Evolutionary conservation across 495 filamentous ascomycete genomes (phyloP).

Genomic region (Aspergillus indologenus): DNA sequence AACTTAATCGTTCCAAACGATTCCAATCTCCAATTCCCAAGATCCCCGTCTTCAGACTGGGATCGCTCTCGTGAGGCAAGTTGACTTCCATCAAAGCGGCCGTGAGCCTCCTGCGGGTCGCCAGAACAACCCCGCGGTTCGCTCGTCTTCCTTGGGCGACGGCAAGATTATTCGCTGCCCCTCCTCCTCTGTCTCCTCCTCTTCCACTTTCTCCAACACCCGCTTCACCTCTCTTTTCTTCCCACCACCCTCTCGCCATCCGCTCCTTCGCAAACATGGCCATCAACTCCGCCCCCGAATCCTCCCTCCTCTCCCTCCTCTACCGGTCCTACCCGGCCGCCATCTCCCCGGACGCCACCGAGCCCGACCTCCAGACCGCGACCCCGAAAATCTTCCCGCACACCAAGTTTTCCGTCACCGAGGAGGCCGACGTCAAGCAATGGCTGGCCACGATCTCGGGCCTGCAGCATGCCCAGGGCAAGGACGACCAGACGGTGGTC

Average conservation of each 20-base stretch:
- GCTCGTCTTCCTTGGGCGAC: conserved; percentile 6
- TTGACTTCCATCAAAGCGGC: conserved; percentile 26
- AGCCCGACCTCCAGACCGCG: conserved; percentile 47
- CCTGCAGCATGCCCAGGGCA: conserved; percentile 57
- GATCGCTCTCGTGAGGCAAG: conserved; percentile 26
- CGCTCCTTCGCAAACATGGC: conserved; percentile 41
- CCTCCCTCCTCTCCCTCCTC: conserved; percentile 52
- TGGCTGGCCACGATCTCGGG: conserved; percentile 75
- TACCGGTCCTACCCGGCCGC: conserved; percentile 51
- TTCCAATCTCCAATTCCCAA: background rate
- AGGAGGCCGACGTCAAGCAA: conserved; percentile 81
- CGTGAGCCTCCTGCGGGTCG: conserved; percentile 34
- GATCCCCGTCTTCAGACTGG: conserved; percentile 27
- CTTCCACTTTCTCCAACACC: conserved; percentile 26
- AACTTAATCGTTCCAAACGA: background rate
- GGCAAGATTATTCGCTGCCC: conserved; percentile 32
- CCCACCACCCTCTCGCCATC: conserved; percentile 5
- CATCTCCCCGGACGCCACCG: conserved; percentile 47
- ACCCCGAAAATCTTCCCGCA: conserved; percentile 62
- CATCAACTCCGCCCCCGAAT: conserved; percentile 47
- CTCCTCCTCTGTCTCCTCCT: conserved; percentile 22
- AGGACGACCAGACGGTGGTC: conserved; percentile 53
- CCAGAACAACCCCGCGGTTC: conserved; percentile 36
- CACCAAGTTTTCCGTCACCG: conserved; percentile 66
- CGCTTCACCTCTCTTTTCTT: conserved; percentile 16